Base-by-base conservation (phyloP, 371 early-diverging fungal genomes). In the Fennellomyces sp. region DNA sequence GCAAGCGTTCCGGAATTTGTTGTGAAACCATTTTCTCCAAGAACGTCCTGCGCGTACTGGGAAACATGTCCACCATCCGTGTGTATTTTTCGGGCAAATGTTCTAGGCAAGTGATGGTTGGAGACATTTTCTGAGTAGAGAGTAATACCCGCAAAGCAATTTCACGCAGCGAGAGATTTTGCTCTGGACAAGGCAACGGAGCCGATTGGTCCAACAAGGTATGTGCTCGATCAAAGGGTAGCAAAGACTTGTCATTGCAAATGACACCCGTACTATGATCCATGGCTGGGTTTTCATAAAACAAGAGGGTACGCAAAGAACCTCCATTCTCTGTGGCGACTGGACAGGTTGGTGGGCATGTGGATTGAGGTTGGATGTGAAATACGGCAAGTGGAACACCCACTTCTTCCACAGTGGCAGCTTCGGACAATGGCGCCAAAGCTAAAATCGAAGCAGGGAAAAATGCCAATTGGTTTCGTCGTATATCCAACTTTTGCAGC, bases 401-500 rank as follows among this genome's bases (percentile, higher is more conserved):
- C n/a, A 60, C 42, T 31, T 41, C 41, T 35, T 30, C 45, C 19
- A 33, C 29, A 0, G 63, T 30, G 36, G 61, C 36, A 2, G 64
- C 56, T 25, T 78, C 74, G 17, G 63, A 52, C 1, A 47, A 15
- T 2, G 72, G 66, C 5, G 71, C 65, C 7, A 68, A 17, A 0
- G 69, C 61, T 5, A 78, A 26, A 39, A 80, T 63, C 7, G 76
- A 76, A 1, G 82, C 70, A 13, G 86, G 86, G 21, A 83, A 47
- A 53, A 72, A 78, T 17, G 54, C 64, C 13, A 86, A 65, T 35
- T 66, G 58, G 49, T 86, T 86, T 10, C 85, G 58, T 4, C 86
- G 73, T 33, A 81, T 66, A 58, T 86, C 86, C 39, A 86, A 35
- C 35, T 86, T 86, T 47, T 74, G 72, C 8, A 86, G 58, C 8